These are phyloP conservation scores for Jamesozyma rosinii DNA, from an alignment of 805 yeast species.

Conservation along the genomic window DNA sequence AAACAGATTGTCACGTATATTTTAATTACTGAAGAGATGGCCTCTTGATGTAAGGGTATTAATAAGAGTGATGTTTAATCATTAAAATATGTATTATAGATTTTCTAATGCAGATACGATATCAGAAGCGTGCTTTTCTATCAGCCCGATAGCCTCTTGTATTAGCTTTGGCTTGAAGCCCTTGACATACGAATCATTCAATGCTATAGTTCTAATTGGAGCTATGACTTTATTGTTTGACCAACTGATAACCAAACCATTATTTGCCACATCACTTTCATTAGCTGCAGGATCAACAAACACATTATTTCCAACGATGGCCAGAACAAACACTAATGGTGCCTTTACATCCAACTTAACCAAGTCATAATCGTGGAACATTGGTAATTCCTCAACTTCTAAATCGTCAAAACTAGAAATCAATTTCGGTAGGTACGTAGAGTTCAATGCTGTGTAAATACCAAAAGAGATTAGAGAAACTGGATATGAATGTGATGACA, in stretches of 20 bases:
- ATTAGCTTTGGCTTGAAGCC: slow-evolving; percentile 46
- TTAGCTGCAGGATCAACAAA: slow-evolving; percentile 80
- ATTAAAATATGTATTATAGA: slow-evolving; percentile 9
- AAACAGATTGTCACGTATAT: not conserved
- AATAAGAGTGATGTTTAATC: too few relatives aligned
- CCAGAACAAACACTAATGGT: slow-evolving; percentile 69
- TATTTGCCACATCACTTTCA: slow-evolving; percentile 82
- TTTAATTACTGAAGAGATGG: not conserved
- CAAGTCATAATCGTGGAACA: slow-evolving; percentile 77
- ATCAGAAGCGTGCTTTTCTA: slow-evolving; percentile 50
- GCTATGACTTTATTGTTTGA: slow-evolving; percentile 56
- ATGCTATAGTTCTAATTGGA: slow-evolving; percentile 62
- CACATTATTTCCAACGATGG: slow-evolving; percentile 57
- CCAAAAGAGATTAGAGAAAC: slow-evolving; percentile 73
- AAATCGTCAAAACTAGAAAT: slow-evolving; percentile 56
- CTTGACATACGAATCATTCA: slow-evolving; percentile 42
- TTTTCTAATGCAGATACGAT: slow-evolving; percentile 52
- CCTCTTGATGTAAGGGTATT: too few relatives aligned
- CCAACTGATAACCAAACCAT: slow-evolving; percentile 71
- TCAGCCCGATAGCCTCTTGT: slow-evolving; percentile 46
- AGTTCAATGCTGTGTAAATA: slow-evolving; percentile 67
- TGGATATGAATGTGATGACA: slow-evolving; percentile 74
- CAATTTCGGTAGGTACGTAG: slow-evolving; percentile 66
- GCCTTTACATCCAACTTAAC: slow-evolving; percentile 47
- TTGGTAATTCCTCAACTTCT: slow-evolving; percentile 79